These are phyloP conservation scores for Neonectria neomacrospora DNA, from an alignment of 2,329 filamentous ascomycete genomes.

Conservation along the genomic window DNA sequence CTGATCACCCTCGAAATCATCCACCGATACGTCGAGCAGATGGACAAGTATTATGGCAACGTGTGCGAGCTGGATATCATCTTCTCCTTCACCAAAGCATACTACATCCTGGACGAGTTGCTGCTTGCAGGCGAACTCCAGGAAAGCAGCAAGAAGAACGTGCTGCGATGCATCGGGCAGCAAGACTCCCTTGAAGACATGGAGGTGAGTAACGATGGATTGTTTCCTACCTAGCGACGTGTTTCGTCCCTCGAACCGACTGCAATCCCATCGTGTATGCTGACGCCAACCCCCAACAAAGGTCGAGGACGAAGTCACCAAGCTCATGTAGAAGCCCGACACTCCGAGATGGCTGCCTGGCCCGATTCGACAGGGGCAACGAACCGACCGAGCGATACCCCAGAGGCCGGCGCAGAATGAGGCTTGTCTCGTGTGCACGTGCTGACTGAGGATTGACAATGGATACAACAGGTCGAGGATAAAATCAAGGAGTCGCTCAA, in stretches of 20 bases:
- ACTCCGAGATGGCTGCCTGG: conserved; percentile 34
- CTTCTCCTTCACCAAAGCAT: conserved; percentile 99
- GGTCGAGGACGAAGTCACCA: conserved; percentile 91
- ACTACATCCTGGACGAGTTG: conserved; percentile 98
- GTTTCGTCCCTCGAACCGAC: conserved; percentile 30
- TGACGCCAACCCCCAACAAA: conserved; percentile 56
- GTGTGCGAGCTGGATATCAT: conserved; percentile 99
- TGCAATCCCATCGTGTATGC: conserved; percentile 39
- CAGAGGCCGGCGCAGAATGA: conserved; percentile 25
- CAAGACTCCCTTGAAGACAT: conserved; percentile 98
- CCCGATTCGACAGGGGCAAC: conserved; percentile 29
- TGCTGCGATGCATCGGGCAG: conserved; percentile 93
- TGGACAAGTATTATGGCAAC: conserved; percentile 99
- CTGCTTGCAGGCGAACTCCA: conserved; percentile 96
- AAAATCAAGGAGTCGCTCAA: conserved; percentile 44
- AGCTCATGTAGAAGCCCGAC: conserved; percentile 76
- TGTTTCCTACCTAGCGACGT: conserved; percentile 33
- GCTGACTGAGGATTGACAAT: conserved; percentile 45
- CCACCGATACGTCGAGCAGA: conserved; percentile 99
- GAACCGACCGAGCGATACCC: conserved; percentile 31
- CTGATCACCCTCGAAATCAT: conserved; percentile 98
- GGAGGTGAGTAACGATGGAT: conserved; percentile 78
- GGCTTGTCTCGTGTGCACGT: conserved; percentile 16
- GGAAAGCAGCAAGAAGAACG: conserved; percentile 99
- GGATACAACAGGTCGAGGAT: conserved; percentile 44